A percentile compares a stretch with the other conserved stretches of the same genome.
These are phyloP conservation scores for Gyrodon lividus DNA, from an alignment of 768 basidiomycete species.

Conservation along the genomic window DNA sequence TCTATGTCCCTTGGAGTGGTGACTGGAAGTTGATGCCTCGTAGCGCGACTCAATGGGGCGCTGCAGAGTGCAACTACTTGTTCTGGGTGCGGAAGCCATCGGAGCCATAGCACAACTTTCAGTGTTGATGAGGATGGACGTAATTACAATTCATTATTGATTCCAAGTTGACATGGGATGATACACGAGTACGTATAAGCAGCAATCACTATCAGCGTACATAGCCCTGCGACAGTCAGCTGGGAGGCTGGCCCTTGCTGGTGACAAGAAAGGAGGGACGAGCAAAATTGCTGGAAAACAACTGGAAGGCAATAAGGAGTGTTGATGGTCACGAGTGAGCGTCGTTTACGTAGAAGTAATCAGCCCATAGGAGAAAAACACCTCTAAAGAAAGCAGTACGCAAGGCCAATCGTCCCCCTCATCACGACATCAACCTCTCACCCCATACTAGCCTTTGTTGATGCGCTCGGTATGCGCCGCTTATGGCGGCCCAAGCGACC, in stretches of 20 bases:
- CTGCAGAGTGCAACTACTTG: conserved; percentile 71
- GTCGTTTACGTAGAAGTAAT: background rate
- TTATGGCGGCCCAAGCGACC: conserved; percentile 58
- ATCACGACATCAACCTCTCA: conserved; percentile 70
- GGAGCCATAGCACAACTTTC: conserved; percentile 6
- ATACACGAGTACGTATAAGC: conserved; percentile 21
- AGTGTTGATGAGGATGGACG: background rate
- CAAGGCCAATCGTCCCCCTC: background rate
- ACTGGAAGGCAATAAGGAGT: background rate
- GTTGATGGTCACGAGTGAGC: background rate
- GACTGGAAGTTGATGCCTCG: conserved; percentile 70
- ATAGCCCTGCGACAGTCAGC: background rate
- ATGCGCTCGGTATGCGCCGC: conserved; percentile 72
- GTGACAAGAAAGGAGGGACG: background rate
- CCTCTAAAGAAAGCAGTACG: background rate
- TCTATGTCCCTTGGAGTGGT: conserved; percentile 70
- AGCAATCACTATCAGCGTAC: conserved; percentile 1
- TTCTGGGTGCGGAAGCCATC: conserved; percentile 83
- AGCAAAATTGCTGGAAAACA: background rate
- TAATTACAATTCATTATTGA: background rate
- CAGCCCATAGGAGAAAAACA: background rate
- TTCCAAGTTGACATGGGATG: conserved; percentile 3
- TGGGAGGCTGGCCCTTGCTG: background rate
- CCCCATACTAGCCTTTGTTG: conserved; percentile 78
- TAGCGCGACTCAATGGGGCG: conserved; percentile 43